Conservation (phyloP, 2,329 filamentous ascomycete species). For the Lecanicillium sp. region DNA sequence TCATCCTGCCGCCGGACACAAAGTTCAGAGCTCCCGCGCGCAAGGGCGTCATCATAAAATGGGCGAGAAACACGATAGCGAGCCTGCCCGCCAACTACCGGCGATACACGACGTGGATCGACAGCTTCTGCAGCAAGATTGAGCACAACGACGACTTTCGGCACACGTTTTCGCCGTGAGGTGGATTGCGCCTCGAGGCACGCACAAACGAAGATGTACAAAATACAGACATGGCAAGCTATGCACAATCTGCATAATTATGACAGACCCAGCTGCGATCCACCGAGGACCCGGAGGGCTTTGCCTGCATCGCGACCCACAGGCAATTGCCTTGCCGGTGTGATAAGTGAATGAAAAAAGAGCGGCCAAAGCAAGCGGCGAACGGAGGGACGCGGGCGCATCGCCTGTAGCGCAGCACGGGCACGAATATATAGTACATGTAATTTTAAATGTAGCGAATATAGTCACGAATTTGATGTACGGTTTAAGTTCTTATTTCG, state of each 20-base stretch:
- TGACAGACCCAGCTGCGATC: not conserved
- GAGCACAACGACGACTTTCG: constrained; percentile 18
- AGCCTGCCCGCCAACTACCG: constrained; percentile 18
- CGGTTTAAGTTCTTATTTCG: too few relatives aligned
- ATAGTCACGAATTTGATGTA: too few relatives aligned
- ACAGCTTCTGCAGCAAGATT: constrained; percentile 20
- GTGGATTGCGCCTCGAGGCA: too few relatives aligned
- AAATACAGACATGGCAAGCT: not conserved
- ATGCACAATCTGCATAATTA: not conserved
- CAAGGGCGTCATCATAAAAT: constrained; percentile 22
- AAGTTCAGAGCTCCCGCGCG: constrained; percentile 20
- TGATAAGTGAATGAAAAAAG: too few relatives aligned
- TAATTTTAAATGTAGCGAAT: too few relatives aligned
- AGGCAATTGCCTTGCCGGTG: too few relatives aligned
- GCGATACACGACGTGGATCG: constrained; percentile 19
- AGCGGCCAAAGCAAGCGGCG: too few relatives aligned
- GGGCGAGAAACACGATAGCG: constrained; percentile 19
- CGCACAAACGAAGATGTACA: not conserved
- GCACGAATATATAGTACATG: too few relatives aligned
- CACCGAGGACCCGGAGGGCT: not conserved
- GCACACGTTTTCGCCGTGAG: constrained; percentile 23
- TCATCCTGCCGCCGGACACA: constrained; percentile 18
- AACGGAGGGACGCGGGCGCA: too few relatives aligned
- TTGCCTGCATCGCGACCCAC: not conserved
- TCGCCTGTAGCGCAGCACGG: too few relatives aligned